Evolutionary conservation across 495 filamentous ascomycete species (phyloP), one percentile per base, ranked within the genome.

Genomic region (Saxophila tyrrhenica): DNA sequence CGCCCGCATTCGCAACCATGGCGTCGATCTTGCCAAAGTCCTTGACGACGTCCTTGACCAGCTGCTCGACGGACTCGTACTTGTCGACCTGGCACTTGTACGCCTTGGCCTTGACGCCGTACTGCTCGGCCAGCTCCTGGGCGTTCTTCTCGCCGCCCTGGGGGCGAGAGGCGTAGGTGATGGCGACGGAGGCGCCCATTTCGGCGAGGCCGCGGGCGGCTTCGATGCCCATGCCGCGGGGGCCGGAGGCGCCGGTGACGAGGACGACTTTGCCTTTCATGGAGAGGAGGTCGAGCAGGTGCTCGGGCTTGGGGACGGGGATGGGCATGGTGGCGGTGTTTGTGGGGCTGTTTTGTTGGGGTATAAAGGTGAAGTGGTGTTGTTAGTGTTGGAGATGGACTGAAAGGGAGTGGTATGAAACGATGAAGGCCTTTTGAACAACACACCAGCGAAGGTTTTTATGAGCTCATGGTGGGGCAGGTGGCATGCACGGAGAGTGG

Each of bases 181-280:
- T 73, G 64, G 81, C 80, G 20, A 87, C 64, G 67, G 85, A 73
- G 60, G 83, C 83, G 32, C 83, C 83, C 72, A 85, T 79, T 62
- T 87, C 83, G 35, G 83, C 83, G 60, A 79, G 82, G 50, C 82
- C 83, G 15, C 82, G 81, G 1, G 83, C 83, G 46, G 82, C 81
- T 66, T 86, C 83, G 58, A 83, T 85, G 50, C 83, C 83, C 73
- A 87, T 87, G 32, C 83, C 83, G 23, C 60, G 75, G 42, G 82
- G 71, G 13, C 82, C 83, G 38, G 82, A 84, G 44, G 82, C 83
- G 54, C 83, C 83, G 24, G 83, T 87, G 24, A 87, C 73, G 58
- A 84, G 70, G 63, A 85, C 81, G 52, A 82, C 79, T 70, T 84
- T 85, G 73, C 82, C 82, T 70, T 86, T 86, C 32, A 87, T 75